These are phyloP conservation scores for Aurifilum marmelostoma DNA, from an alignment of 2,329 filamentous ascomycete genomes.

Conservation along the genomic window DNA sequence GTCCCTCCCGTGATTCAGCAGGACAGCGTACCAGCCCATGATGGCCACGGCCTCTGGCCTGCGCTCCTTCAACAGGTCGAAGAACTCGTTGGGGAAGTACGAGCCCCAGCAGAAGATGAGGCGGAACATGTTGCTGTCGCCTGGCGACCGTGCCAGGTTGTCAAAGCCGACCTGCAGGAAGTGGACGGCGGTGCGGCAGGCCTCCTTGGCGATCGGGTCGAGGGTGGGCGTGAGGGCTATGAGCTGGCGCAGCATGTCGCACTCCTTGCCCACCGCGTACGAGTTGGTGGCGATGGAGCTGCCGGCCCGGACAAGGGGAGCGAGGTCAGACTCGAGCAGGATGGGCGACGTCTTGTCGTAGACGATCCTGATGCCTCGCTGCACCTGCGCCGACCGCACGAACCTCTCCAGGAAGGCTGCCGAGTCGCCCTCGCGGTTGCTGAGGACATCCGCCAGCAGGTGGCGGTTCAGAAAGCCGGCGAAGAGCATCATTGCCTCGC, in stretches of 20 bases:
- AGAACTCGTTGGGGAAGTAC: not conserved
- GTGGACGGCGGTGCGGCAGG: conserved; percentile 7
- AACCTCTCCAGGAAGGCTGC: conserved; percentile 45
- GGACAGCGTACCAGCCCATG: conserved; percentile 14
- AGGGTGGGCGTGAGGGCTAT: not conserved
- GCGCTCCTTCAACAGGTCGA: conserved; percentile 4
- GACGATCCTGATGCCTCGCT: conserved; percentile 48
- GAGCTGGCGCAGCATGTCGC: not conserved
- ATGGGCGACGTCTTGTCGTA: conserved; percentile 39
- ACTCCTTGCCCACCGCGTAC: not conserved
- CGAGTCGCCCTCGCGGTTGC: conserved; percentile 44
- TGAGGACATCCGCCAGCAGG: conserved; percentile 51
- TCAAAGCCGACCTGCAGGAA: conserved; percentile 14
- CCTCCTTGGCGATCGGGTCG: not conserved
- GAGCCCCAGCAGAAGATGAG: conserved; percentile 16
- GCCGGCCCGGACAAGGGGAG: conserved; percentile 30
- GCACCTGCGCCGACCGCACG: conserved; percentile 44
- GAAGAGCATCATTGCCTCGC: conserved; percentile 49
- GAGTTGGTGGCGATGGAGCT: not conserved
- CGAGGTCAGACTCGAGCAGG: conserved; percentile 42
- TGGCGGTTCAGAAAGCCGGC: conserved; percentile 50
- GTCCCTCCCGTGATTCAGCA: not conserved
- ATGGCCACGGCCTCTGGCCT: conserved; percentile 14
- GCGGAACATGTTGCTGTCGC: not conserved
- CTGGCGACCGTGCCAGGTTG: not conserved